Evolutionary conservation across 2,329 filamentous ascomycete genomes (phyloP), one percentile per base, ranked within the genome.

Genomic region (Colletotrichum cordylinicola): DNA sequence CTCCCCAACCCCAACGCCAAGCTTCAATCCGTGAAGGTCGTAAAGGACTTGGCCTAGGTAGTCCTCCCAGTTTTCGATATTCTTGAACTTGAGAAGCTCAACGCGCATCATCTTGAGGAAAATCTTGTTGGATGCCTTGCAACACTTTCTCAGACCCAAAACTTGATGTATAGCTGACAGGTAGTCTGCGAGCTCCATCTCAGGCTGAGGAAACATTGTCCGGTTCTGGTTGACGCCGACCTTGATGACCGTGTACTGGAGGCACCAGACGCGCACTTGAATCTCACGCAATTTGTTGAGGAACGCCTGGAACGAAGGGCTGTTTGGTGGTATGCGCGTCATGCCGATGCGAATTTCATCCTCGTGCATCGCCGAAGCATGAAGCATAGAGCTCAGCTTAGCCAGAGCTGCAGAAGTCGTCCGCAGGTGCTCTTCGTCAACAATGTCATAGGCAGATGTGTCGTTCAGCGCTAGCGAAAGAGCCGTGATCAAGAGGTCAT

Each of bases 41-140:
- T 93, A 96, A 3, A 98, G 88, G 1, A 98, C 93, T 82, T 98
- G 96, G 9, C 94, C 94, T 18, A 98, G 90, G 81, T 98, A 96
- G 78, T 93, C 92, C 80, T 98, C 96, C 88, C 94, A 96, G 78
- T 95, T 95, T 73, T 96, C 93, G 35, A 96, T 91, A 67, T 94
- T 91, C 78, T 93, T 91, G 79, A 96, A 89, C 65, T 92, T 92
- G 31, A 98, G 88, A 61, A 98, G 89, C 82, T 99, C 97, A 8
- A 94, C 90, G 72, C 96, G 96, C 87, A 97, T 94, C 83, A 98
- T 91, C 82, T 96, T 96, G 31, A 98, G 89, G 84, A 99, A 97
- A 21, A 95, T 91, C 82, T 97, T 96, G 82, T 96, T 95, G 1
- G 95, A 95, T 4, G 91, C 89, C 81, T 95, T 96, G 89, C 96